These are phyloP conservation scores for Elongisporangium senticosum DNA, from an alignment of 352 stramenopile genomes.

Conservation along the genomic window DNA sequence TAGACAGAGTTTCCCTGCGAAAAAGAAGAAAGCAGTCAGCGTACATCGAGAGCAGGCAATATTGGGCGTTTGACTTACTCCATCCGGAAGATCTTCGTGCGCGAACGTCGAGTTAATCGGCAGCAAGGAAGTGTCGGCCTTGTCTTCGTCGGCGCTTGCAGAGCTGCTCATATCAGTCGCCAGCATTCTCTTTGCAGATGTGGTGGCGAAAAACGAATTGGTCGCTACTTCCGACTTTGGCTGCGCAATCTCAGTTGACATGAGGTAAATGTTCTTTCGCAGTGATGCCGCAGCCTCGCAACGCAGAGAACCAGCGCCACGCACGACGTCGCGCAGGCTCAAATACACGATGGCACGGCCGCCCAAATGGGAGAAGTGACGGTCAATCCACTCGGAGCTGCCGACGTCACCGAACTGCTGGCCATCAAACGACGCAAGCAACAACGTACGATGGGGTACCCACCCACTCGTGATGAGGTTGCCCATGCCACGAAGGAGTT, in stretches of 20 bases:
- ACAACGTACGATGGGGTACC: constrained; percentile 69
- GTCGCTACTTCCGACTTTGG: constrained; percentile 41
- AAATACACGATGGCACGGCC: constrained; percentile 69
- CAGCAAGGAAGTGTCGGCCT: constrained; percentile 30
- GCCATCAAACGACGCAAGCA: constrained; percentile 72
- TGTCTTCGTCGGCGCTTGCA: constrained; percentile 23
- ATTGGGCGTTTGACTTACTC: constrained; percentile 11
- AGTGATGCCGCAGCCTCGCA: constrained; percentile 69
- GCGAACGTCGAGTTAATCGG: constrained; percentile 66
- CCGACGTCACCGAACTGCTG: constrained; percentile 77
- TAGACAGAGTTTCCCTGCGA: constrained; percentile 55
- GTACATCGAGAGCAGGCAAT: not conserved
- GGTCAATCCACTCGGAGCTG: constrained; percentile 81
- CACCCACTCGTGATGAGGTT: constrained; percentile 61
- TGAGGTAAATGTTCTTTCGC: constrained; percentile 72
- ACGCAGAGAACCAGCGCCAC: constrained; percentile 49
- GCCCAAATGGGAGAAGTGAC: constrained; percentile 55
- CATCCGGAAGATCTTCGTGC: constrained; percentile 54
- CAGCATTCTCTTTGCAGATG: not conserved
- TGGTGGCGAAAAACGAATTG: constrained; percentile 39
- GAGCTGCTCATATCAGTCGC: constrained; percentile 1
- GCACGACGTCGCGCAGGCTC: constrained; percentile 68
- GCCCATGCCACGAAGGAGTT: constrained; percentile 55
- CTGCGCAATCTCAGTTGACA: constrained; percentile 61
- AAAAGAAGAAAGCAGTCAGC: not conserved